A percentile compares a stretch with the other conserved stretches of the same genome.
Conservation (phyloP, 352 stramenopile species). For the Elongisporangium prolatum region DNA sequence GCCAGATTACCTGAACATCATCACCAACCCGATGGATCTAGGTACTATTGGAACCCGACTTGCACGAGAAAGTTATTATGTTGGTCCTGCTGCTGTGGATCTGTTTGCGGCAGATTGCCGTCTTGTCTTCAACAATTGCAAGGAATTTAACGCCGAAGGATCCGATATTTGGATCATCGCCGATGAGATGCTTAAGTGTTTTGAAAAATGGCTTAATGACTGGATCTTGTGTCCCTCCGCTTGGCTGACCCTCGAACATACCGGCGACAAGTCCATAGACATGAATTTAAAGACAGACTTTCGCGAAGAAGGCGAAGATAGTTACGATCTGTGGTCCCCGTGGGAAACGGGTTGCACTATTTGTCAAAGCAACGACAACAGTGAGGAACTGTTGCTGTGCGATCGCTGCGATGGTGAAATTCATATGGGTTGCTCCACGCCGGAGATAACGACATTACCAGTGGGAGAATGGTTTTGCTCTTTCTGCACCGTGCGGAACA, state of each 20-base stretch:
- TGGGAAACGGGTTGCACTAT: slow-evolving; percentile 79
- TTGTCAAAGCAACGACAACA: slow-evolving; percentile 70
- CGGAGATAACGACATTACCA: slow-evolving; percentile 61
- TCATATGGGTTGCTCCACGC: slow-evolving; percentile 81
- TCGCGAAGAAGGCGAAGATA: slow-evolving; percentile 47
- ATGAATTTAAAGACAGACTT: slow-evolving; percentile 52
- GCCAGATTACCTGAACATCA: slow-evolving; percentile 83
- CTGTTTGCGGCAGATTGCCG: slow-evolving; percentile 84
- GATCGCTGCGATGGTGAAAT: slow-evolving; percentile 86
- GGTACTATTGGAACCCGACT: slow-evolving; percentile 69
- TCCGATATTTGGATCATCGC: slow-evolving; percentile 81
- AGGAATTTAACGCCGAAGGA: slow-evolving; percentile 74
- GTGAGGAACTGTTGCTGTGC: slow-evolving; percentile 76
- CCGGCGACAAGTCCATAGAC: slow-evolving; percentile 41
- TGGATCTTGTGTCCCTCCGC: slow-evolving; percentile 76
- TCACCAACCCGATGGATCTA: slow-evolving; percentile 87
- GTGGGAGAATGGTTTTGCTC: slow-evolving; percentile 81
- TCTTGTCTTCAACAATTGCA: slow-evolving; percentile 86
- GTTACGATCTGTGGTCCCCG: slow-evolving; percentile 68
- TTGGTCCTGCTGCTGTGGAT: slow-evolving; percentile 57
- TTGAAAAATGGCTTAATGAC: slow-evolving; percentile 87
- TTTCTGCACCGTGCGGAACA: slow-evolving; percentile 57
- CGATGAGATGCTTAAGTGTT: slow-evolving; percentile 60
- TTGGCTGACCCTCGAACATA: slow-evolving; percentile 70
- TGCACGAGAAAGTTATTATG: slow-evolving; percentile 77